phyloP scores from a whole-genome alignment of 495 filamentous ascomycete genomes.

The Penicillium arizonense region DNA sequence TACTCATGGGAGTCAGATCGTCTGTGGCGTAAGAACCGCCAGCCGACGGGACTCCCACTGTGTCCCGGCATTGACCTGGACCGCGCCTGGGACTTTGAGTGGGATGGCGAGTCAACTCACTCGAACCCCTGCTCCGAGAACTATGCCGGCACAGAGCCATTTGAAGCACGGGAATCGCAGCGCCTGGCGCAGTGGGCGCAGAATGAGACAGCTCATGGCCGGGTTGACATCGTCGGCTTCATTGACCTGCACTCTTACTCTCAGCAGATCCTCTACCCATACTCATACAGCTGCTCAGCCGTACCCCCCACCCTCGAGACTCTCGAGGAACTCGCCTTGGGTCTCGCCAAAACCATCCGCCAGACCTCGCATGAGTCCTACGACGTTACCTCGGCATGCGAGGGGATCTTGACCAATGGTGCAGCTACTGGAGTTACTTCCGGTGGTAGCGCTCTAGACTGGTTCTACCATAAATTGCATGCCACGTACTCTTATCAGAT shows the following conservation, averaged over 20 bases:
- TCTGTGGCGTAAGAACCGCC: constrained; percentile 93
- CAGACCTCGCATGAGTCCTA: constrained; percentile 72
- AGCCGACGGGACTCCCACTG: constrained; percentile 75
- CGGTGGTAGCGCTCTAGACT: constrained; percentile 89
- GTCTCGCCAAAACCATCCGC: constrained; percentile 87
- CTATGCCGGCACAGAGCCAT: constrained; percentile 80
- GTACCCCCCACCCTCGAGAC: constrained; percentile 86
- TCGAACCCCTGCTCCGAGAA: constrained; percentile 90
- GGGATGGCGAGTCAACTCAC: constrained; percentile 65
- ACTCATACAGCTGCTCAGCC: constrained; percentile 75
- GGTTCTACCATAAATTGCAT: constrained; percentile 87
- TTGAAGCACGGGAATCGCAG: constrained; percentile 78
- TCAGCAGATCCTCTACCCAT: constrained; percentile 92
- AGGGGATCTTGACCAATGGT: constrained; percentile 59
- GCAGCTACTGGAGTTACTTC: constrained; percentile 46
- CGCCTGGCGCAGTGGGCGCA: constrained; percentile 78
- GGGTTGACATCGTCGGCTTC: constrained; percentile 72
- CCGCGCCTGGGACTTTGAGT: constrained; percentile 79
- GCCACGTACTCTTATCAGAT: constrained; percentile 91
- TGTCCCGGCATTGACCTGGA: constrained; percentile 90
- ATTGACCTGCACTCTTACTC: constrained; percentile 95
- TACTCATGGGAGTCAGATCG: constrained; percentile 92
- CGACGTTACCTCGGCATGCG: constrained; percentile 81
- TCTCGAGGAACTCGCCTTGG: constrained; percentile 83
- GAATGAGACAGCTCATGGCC: constrained; percentile 73